A percentile compares a stretch with the other conserved stretches of the same genome.
Conservation (phyloP, 768 basidiomycete species). For the Serendipita sp. region DNA sequence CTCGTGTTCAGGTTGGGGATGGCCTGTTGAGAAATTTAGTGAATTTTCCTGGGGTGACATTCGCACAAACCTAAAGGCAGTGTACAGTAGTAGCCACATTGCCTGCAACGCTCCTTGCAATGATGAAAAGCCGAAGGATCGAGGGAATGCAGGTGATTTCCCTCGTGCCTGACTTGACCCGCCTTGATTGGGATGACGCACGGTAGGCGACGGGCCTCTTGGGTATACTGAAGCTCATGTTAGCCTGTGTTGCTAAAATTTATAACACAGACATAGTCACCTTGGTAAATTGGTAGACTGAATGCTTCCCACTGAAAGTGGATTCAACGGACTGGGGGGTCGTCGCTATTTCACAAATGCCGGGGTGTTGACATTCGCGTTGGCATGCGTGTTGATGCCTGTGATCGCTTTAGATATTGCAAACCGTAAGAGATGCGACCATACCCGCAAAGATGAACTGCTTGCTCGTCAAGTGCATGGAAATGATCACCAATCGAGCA, state of each 20-base stretch:
- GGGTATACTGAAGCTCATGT: constrained; percentile 6
- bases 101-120: constrained; percentile 36
- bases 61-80: constrained; percentile 31
- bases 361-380: constrained; percentile 26
- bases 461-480: constrained; percentile 27
- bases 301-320: constrained; percentile 42
- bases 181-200: constrained; percentile 33
- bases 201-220: constrained; percentile 34
- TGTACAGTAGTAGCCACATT: constrained; percentile 44
- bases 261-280: constrained; percentile 17
- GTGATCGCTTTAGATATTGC: neutral
- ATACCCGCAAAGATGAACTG: constrained; percentile 43
- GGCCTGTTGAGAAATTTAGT: constrained; percentile 24
- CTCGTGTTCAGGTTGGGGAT: constrained; percentile 43
- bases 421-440: constrained; percentile 6
- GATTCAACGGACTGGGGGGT: constrained; percentile 43
- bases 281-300: constrained; percentile 51
- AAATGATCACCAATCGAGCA: constrained; percentile 35
- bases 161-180: constrained; percentile 27
- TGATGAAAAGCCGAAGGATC: constrained; percentile 34
- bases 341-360: constrained; percentile 44
- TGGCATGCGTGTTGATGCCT: constrained; percentile 39
- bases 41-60: neutral
- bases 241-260: neutral
- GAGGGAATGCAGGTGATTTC: constrained; percentile 32